These are phyloP conservation scores for Pseudogymnoascus sp. DNA, from an alignment of 2,329 filamentous ascomycete genomes.

Conservation along the genomic window DNA sequence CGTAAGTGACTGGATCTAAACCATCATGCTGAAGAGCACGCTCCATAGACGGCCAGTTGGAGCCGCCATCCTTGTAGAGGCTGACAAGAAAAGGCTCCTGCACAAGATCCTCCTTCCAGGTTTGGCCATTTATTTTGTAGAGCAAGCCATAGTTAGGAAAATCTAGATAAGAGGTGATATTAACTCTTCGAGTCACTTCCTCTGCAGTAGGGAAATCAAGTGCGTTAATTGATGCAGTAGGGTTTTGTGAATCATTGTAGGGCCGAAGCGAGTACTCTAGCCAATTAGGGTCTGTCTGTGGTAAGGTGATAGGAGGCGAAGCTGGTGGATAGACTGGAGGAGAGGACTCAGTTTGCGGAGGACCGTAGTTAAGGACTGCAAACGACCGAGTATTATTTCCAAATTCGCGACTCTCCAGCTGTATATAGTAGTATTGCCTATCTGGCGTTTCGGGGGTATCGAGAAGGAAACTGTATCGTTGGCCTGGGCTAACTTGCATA, in stretches of 20 bases:
- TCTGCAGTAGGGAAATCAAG: conserved; percentile 24
- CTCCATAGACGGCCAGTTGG: conserved; percentile 35
- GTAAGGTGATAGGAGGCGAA: conserved; percentile 21
- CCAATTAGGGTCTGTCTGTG: conserved; percentile 22
- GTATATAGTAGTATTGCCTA: conserved; percentile 34
- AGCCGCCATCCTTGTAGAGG: conserved; percentile 34
- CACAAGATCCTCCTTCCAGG: conserved; percentile 29
- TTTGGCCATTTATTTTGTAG: conserved; percentile 28
- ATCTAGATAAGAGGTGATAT: conserved; percentile 25
- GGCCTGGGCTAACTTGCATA: conserved; percentile 42
- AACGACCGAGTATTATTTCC: conserved; percentile 33
- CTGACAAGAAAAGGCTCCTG: conserved; percentile 38
- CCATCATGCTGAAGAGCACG: conserved; percentile 35
- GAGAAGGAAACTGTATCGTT: conserved; percentile 44
- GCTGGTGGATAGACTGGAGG: conserved; percentile 18
- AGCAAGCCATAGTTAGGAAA: background rate
- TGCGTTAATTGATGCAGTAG: conserved; percentile 5
- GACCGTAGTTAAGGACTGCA: conserved; percentile 35
- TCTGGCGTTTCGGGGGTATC: conserved; percentile 33
- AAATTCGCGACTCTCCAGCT: conserved; percentile 39
- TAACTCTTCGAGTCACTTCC: conserved; percentile 32
- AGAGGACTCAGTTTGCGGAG: background rate
- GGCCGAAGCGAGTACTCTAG: conserved; percentile 32
- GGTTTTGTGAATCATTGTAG: background rate
- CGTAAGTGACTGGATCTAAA: conserved; percentile 35